Evolutionary conservation across 257 asterid species (phyloP).

Genomic region (Leonotis leonurus): DNA sequence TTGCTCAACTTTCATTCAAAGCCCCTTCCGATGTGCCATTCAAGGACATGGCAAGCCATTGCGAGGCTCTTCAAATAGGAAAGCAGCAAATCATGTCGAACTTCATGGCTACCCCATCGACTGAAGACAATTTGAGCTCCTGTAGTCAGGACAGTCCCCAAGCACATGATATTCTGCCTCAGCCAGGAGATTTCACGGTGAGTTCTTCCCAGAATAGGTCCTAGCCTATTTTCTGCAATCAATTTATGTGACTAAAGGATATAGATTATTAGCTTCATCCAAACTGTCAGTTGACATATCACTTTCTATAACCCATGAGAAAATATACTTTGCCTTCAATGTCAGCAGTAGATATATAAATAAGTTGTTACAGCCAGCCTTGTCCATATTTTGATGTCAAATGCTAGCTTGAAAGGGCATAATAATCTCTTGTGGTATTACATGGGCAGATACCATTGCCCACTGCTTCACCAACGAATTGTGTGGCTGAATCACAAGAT

Average conservation of each 20-base stretch:
- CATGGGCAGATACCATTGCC: slow-evolving; percentile 25
- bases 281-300: not conserved
- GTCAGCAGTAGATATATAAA: not conserved
- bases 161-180: slow-evolving; percentile 18
- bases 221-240: not conserved
- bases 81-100: slow-evolving; percentile 62
- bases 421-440: not conserved
- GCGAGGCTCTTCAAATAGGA: slow-evolving; percentile 70
- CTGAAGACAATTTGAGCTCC: slow-evolving; percentile 23
- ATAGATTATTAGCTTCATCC: not conserved
- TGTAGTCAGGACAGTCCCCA: slow-evolving; percentile 22
- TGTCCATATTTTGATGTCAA: not conserved
- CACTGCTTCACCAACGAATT: slow-evolving; percentile 20
- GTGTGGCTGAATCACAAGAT: slow-evolving; percentile 32
- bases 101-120: slow-evolving; percentile 34
- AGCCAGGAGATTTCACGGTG: slow-evolving; percentile 28
- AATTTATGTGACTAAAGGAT: not conserved
- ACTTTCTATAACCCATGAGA: no score
- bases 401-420: not conserved
- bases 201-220: slow-evolving; percentile 20
- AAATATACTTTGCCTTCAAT: not conserved
- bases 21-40: slow-evolving; percentile 48
- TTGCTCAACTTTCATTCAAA: slow-evolving; percentile 30
- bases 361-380: not conserved
- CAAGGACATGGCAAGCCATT: slow-evolving; percentile 68